Evolutionary conservation across 179 eudicot species (phyloP).

Genomic region (Pouteria campechiana): DNA sequence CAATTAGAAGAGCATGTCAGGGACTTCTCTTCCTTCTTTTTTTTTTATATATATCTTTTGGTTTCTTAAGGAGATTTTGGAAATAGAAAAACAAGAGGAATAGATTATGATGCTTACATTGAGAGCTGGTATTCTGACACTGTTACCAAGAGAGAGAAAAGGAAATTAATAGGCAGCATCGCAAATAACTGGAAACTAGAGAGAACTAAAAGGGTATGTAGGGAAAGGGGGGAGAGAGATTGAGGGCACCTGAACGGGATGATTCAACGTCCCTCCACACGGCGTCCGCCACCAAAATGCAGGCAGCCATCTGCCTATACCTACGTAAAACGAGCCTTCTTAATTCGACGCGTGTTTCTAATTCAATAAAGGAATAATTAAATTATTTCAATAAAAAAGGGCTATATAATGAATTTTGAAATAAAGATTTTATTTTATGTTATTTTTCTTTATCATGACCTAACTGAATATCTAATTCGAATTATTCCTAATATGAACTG

Average conservation of each 20-base stretch:
- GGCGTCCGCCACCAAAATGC: conserved; percentile 29
- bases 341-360: too few species aligned
- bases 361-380: too few species aligned
- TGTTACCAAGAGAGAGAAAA: conserved; percentile 7
- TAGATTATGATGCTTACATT: conserved; percentile 24
- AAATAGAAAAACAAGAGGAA: background rate
- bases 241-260: conserved; percentile 33
- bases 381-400: too few species aligned
- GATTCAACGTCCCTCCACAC: conserved; percentile 47
- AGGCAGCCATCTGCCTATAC: too few species aligned
- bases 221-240: background rate
- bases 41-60: too few species aligned
- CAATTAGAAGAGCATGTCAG: background rate
- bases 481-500: too few species aligned
- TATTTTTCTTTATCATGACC: too few species aligned
- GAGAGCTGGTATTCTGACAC: conserved; percentile 51
- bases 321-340: too few species aligned
- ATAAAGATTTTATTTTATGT: too few species aligned
- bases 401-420: too few species aligned
- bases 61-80: background rate
- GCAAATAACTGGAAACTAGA: background rate
- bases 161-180: background rate
- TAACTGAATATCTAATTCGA: too few species aligned
- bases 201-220: background rate
- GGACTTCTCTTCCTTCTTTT: too few species aligned